Conservation (phyloP, 2,329 filamentous ascomycete genomes). For the Metarhizium humberi region DNA sequence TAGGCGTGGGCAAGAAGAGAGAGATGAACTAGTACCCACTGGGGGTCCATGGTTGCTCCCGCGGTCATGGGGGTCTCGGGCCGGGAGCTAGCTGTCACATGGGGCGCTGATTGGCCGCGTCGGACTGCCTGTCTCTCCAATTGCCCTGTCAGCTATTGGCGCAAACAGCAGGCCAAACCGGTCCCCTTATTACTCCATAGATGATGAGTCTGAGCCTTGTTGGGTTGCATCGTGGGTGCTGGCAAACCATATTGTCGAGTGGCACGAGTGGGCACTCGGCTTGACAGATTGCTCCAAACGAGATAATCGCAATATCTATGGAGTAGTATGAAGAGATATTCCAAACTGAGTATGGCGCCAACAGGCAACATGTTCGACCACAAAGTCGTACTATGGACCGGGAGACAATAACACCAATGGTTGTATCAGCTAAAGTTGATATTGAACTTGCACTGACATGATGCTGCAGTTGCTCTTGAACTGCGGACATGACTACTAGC, state of each 20-base stretch:
- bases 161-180: neutral
- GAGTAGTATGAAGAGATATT: neutral
- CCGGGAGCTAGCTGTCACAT: conserved; percentile 1
- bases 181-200: neutral
- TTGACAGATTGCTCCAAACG: neutral
- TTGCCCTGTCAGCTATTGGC: neutral
- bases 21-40: neutral
- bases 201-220: neutral
- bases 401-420: no score
- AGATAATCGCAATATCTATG: neutral
- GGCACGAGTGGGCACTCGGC: neutral
- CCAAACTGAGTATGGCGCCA: neutral
- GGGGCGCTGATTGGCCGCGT: conserved; percentile 1
- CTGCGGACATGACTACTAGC: no score
- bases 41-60: neutral
- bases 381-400: no score
- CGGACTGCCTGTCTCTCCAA: neutral
- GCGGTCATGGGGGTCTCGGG: neutral
- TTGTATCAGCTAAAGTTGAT: no score
- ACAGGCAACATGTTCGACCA: neutral
- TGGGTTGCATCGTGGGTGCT: neutral
- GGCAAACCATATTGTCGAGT: neutral
- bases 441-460: no score
- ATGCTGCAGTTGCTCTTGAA: no score
- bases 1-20: neutral